phyloP scores from a whole-genome alignment of 768 basidiomycete genomes.

The Naganishia vishniacii region DNA sequence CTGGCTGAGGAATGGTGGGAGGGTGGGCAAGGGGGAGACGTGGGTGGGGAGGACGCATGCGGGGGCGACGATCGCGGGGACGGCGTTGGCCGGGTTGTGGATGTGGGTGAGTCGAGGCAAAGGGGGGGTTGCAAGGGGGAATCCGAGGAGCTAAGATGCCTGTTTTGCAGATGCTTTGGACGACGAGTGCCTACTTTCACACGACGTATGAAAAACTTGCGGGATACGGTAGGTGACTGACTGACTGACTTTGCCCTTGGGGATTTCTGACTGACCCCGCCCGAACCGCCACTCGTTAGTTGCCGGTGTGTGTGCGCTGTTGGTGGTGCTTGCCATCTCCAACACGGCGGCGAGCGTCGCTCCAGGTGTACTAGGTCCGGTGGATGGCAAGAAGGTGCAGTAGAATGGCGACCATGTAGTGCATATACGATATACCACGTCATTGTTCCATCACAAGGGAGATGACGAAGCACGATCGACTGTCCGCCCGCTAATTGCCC shows the following conservation, averaged over 20 bases:
- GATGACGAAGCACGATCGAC: too few species aligned
- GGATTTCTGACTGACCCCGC: neutral
- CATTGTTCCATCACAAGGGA: too few species aligned
- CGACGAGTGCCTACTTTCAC: slow-evolving; percentile 88
- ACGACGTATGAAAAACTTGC: slow-evolving; percentile 77
- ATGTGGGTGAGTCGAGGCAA: slow-evolving; percentile 49
- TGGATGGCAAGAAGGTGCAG: slow-evolving; percentile 14
- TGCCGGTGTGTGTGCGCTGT: neutral
- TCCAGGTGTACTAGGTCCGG: slow-evolving; percentile 1
- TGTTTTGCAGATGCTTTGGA: slow-evolving; percentile 56
- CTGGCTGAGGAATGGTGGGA: slow-evolving; percentile 16
- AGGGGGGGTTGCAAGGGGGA: slow-evolving; percentile 37
- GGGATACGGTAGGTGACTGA: slow-evolving; percentile 64
- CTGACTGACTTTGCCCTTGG: neutral
- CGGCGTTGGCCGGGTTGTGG: slow-evolving; percentile 59
- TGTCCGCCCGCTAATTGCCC: too few species aligned
- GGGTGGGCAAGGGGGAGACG: slow-evolving; percentile 1
- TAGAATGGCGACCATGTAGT: neutral
- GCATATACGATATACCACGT: too few species aligned
- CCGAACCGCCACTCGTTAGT: neutral
- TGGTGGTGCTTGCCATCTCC: neutral
- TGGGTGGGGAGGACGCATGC: slow-evolving; percentile 3
- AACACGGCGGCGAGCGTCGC: neutral
- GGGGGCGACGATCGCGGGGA: neutral
- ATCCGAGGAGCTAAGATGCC: neutral